Conservation (phyloP, 2,329 filamentous ascomycete genomes). For the Aspergillus tamarii region DNA sequence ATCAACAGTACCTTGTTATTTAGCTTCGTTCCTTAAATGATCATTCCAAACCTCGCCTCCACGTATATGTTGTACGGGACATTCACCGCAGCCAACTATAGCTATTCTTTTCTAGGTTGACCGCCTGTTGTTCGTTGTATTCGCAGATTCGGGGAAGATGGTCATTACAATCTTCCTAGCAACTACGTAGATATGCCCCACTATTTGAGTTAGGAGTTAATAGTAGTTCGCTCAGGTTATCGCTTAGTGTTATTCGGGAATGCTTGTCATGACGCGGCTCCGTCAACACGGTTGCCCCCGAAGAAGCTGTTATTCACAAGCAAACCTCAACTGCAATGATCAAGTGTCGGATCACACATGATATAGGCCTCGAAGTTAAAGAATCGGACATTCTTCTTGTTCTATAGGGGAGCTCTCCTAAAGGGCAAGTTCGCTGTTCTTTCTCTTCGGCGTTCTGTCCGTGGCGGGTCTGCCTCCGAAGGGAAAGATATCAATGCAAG, state of each 20-base stretch:
- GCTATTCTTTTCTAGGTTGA: not conserved
- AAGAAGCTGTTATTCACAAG: not conserved
- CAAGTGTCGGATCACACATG: not conserved
- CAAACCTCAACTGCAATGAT: not conserved
- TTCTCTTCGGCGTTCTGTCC: not conserved
- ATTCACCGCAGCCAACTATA: not conserved
- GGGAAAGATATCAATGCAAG: not conserved
- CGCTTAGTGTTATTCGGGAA: not conserved
- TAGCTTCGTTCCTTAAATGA: not conserved
- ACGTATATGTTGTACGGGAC: not conserved
- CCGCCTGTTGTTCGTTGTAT: not conserved
- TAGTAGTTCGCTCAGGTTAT: not conserved
- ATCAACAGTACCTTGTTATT: not conserved
- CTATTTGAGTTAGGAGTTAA: not conserved
- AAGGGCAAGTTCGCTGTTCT: not conserved
- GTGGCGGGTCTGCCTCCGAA: not conserved
- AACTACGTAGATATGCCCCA: not conserved
- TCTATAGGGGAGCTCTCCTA: not conserved
- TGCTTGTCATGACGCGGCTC: not conserved
- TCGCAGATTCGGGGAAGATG: not conserved
- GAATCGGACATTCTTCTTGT: not conserved
- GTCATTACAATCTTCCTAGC: not conserved
- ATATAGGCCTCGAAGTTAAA: not conserved
- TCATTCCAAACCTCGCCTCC: not conserved
- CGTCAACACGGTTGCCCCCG: not conserved